phyloP scores from a whole-genome alignment of 2,329 filamentous ascomycete species.

The Monilinia polystroma region DNA sequence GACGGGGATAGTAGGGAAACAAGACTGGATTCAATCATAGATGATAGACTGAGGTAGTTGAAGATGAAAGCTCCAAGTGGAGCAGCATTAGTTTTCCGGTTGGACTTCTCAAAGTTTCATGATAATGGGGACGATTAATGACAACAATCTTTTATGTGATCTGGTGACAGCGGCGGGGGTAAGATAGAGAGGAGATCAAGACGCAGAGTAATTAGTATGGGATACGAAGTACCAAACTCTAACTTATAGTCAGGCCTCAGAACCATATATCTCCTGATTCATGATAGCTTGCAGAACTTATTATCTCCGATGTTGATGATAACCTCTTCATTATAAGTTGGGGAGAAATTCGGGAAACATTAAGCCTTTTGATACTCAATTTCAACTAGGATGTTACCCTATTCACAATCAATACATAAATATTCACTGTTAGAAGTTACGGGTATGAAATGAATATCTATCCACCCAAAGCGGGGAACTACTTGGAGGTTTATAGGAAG shows the following conservation, averaged over 20 bases:
- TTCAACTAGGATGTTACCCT: too few species aligned
- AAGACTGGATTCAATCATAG: neutral
- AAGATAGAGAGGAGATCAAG: neutral
- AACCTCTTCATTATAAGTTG: too few species aligned
- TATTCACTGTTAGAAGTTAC: too few species aligned
- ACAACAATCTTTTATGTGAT: neutral
- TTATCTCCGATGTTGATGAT: too few species aligned
- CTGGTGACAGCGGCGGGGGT: neutral
- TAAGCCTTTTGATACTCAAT: too few species aligned
- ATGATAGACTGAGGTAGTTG: neutral
- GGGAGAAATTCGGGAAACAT: too few species aligned
- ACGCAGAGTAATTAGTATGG: neutral
- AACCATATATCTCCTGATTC: neutral
- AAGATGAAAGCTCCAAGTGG: neutral
- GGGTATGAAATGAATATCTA: too few species aligned
- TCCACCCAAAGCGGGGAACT: too few species aligned
- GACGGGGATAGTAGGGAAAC: neutral
- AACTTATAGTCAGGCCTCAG: neutral
- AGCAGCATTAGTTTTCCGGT: neutral
- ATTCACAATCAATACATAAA: too few species aligned
- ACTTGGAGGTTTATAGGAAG: too few species aligned
- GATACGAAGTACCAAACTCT: neutral
- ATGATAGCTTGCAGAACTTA: neutral
- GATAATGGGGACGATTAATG: neutral
- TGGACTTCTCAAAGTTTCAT: neutral